Evolutionary conservation across 2,329 filamentous ascomycete species (phyloP).

Genomic region (Botrytis deweyae): DNA sequence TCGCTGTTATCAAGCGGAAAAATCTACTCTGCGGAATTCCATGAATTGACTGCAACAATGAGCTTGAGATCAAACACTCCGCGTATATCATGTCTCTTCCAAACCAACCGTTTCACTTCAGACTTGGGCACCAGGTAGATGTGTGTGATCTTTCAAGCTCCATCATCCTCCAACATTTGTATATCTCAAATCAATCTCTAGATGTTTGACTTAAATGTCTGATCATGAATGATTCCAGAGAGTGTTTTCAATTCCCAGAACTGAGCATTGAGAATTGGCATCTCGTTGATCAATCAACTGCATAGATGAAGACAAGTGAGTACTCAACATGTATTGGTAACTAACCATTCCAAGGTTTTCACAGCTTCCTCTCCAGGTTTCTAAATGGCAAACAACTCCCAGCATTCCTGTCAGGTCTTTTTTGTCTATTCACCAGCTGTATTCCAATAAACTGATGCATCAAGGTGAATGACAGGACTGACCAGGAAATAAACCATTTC

Average conservation of each 20-base stretch:
- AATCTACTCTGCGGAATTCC: not conserved
- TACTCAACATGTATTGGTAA: not conserved
- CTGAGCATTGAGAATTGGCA: too few relatives aligned
- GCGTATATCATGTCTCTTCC: too few relatives aligned
- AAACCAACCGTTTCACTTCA: too few relatives aligned
- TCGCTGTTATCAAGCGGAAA: not conserved
- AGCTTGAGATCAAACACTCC: too few relatives aligned
- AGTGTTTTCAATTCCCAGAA: too few relatives aligned
- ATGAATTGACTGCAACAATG: too few relatives aligned
- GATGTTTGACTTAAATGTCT: too few relatives aligned
- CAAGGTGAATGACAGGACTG: not conserved
- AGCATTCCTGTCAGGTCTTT: rapidly evolving
- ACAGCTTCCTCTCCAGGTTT: not conserved
- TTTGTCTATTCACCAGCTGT: not conserved
- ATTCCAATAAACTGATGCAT: not conserved
- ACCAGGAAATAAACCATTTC: not conserved
- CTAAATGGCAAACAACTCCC: not conserved
- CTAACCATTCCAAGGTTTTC: not conserved
- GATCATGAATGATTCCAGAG: too few relatives aligned
- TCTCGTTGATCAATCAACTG: not conserved
- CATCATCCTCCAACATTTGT: too few relatives aligned
- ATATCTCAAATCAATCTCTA: too few relatives aligned
- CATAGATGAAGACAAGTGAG: not conserved
- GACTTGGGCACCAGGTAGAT: too few relatives aligned
- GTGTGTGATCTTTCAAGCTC: too few relatives aligned